These are phyloP conservation scores for Anthracocystis walkeri DNA, from an alignment of 1,284 basidiomycete species.

Conservation along the genomic window DNA sequence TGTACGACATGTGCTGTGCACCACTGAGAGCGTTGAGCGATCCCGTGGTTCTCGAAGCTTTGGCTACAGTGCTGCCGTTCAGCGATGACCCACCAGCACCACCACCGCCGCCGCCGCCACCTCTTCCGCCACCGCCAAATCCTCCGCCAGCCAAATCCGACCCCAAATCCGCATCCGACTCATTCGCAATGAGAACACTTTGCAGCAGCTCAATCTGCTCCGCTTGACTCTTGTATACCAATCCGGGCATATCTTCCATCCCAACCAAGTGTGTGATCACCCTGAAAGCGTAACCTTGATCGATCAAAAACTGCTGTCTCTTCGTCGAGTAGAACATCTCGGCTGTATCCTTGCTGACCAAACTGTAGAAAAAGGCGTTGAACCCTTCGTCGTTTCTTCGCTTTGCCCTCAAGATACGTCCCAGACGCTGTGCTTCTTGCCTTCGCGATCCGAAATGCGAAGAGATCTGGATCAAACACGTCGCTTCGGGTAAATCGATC, in stretches of 20 bases:
- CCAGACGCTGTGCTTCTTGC: conserved; percentile 96
- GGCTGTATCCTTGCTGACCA: conserved; percentile 98
- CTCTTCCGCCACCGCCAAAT: conserved; percentile 19
- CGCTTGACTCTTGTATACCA: conserved; percentile 89
- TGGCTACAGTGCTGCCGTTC: conserved; percentile 24
- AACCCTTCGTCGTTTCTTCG: conserved; percentile 98
- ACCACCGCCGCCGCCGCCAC: conserved; percentile 11
- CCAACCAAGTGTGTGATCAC: conserved; percentile 98
- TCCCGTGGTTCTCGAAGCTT: conserved; percentile 64
- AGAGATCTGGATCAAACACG: conserved; percentile 99
- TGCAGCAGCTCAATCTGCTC: conserved; percentile 94
- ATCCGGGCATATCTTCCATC: conserved; percentile 83
- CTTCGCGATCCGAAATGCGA: conserved; percentile 98
- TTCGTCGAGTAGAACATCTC: conserved; percentile 99
- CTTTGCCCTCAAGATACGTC: conserved; percentile 93
- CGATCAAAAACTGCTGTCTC: conserved; percentile 97
- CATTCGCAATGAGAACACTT: conserved; percentile 89
- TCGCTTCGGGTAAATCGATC: conserved; percentile 98
- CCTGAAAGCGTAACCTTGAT: conserved; percentile 98
- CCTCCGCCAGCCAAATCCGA: conserved; percentile 77
- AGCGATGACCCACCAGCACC: conserved; percentile 13
- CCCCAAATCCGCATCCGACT: conserved; percentile 89
- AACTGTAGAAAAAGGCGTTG: conserved; percentile 99
- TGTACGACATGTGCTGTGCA: conserved; percentile 70
- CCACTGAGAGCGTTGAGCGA: conserved; percentile 68